Evolutionary conservation across 495 filamentous ascomycete species (phyloP), one percentile per base, ranked within the genome.

Genomic region (Xylaria scruposa): DNA sequence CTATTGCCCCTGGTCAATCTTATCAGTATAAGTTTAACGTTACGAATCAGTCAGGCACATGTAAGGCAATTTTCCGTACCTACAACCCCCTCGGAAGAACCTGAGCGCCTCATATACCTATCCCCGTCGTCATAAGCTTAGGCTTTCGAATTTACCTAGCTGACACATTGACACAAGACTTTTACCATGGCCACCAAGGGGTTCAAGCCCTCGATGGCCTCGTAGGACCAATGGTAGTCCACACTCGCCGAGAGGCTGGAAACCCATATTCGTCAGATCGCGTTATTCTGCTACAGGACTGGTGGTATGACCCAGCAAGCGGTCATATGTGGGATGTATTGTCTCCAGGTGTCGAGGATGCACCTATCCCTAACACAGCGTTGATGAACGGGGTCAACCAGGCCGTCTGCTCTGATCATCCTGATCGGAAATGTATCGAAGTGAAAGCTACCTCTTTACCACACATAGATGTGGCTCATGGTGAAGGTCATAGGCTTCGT

Each of bases 361-460:
- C 90, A 70, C 90, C 89, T 2, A 74, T 91, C 21, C 90, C 91
- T 4, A 78, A 92, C 70, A 82, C 87, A 36, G 87, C 89, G 12
- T 77, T 93, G 54, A 91, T 95, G 78, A 94, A 94, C 72, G 92
- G 88, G 7, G 72, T 81, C 33, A 86, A 86, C 63, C 75, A 78
- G 58, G 78, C 83, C 21, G 78, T 86, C 75, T 90, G 88, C 76
- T 80, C 78, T 9, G 73, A 80, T 21, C 80, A 87, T 42, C 80
- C 83, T n/a, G 31, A 79, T 38, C 81, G 82, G 64, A 71, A 79
- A 46, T 90, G 88, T 72, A 74, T 72, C 59, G 83, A 88, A 66
- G 87, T 72, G 74, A 82, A 63, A 72, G 76, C 68, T 60, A 83
- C 72, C 74, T 79, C 46, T 77, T 80, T 79, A 77, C 88, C 81